phyloP scores from a whole-genome alignment of 305 asterid genomes.

The Petunia hybrid region DNA sequence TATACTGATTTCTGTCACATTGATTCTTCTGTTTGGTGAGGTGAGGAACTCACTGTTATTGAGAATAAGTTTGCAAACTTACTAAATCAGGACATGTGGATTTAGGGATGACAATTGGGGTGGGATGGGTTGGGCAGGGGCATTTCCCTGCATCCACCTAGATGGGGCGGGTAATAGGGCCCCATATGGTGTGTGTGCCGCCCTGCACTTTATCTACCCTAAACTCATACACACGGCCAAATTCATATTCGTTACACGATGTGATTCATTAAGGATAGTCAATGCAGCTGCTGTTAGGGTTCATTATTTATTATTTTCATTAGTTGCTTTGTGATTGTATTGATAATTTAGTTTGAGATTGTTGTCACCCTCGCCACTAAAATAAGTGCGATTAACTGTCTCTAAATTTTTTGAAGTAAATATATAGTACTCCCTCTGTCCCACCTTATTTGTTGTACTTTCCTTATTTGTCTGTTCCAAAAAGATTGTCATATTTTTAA shows the following conservation, averaged over 20 bases:
- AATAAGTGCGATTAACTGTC: constrained; percentile 7
- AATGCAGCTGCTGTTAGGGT: neutral
- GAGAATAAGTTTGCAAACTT: neutral
- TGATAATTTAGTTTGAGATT: neutral
- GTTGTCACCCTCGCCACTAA: neutral
- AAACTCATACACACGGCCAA: neutral
- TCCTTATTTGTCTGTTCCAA: too few species aligned
- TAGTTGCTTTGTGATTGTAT: constrained; percentile 2
- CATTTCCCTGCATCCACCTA: neutral
- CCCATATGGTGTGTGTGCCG: neutral
- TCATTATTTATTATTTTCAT: neutral
- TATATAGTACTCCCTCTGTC: too few species aligned
- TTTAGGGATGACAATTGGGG: constrained; percentile 1
- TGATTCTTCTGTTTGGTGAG: constrained; percentile 93
- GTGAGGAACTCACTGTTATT: constrained; percentile 42
- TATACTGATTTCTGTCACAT: constrained; percentile 84
- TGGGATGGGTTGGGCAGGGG: neutral
- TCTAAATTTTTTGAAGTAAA: neutral
- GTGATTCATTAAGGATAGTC: neutral
- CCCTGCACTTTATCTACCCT: neutral
- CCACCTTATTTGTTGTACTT: too few species aligned
- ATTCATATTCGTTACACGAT: neutral
- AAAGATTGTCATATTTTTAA: too few species aligned
- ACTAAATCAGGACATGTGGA: constrained; percentile 22
- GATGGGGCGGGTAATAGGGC: neutral